Evolutionary conservation across 352 stramenopile genomes (phyloP).

Genomic region (Phytophthora kernoviae): DNA sequence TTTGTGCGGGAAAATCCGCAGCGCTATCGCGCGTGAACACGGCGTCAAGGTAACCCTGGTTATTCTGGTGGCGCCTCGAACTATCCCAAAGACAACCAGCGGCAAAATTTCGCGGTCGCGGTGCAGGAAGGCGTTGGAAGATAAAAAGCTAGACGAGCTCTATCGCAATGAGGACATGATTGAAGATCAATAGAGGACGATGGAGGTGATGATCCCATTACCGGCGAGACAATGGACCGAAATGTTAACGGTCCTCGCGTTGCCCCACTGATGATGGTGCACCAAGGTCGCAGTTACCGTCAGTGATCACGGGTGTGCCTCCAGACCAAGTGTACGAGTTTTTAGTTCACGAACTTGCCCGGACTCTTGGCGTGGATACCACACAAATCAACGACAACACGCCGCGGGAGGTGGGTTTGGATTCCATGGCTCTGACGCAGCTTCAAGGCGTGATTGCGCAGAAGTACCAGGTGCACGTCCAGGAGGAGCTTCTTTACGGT

Average conservation of each 20-base stretch:
- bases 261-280: constrained; percentile 13
- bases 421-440: constrained; percentile 95
- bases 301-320: constrained; percentile 55
- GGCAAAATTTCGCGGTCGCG: constrained; percentile 97
- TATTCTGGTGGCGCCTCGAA: constrained; percentile 90
- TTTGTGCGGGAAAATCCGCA: constrained; percentile 74
- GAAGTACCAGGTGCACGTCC: constrained; percentile 90
- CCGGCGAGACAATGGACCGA: constrained; percentile 33
- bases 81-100: constrained; percentile 98
- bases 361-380: constrained; percentile 58
- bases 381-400: constrained; percentile 51
- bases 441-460: constrained; percentile 93
- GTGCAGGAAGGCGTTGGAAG: constrained; percentile 71
- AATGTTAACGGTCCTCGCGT: constrained; percentile 19
- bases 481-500: constrained; percentile 93
- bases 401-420: constrained; percentile 85
- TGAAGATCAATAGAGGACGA: constrained; percentile 48
- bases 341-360: constrained; percentile 62
- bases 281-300: constrained; percentile 41
- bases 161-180: constrained; percentile 87
- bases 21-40: constrained; percentile 76
- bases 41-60: constrained; percentile 90
- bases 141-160: constrained; percentile 65
- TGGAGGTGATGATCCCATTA: constrained; percentile 37
- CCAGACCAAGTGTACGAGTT: constrained; percentile 62